Percentiles rank a stretch among this genome's conserved stretches.
Evolutionary conservation across 2,329 filamentous ascomycete species (phyloP).

Genomic region (Claviceps citrina): DNA sequence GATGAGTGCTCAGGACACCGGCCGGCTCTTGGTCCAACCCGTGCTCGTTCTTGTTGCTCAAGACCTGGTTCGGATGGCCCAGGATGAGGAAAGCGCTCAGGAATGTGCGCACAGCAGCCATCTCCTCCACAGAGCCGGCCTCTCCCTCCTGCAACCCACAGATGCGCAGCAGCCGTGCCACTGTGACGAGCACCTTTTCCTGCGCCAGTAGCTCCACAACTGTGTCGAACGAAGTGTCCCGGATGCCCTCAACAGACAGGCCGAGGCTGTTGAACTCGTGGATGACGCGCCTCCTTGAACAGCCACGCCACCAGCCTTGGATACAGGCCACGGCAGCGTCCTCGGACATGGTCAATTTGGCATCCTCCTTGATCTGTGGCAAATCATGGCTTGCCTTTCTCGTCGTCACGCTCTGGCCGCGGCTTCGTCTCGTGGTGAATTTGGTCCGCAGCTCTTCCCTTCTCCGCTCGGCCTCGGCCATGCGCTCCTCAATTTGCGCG

Average conservation of each 20-base stretch:
- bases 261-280: slow-evolving; percentile 50
- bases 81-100: slow-evolving; percentile 67
- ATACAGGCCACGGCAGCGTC: slow-evolving; percentile 50
- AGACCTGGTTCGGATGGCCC: slow-evolving; percentile 62
- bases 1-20: slow-evolving; percentile 14
- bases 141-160: slow-evolving; percentile 55
- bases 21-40: slow-evolving; percentile 40
- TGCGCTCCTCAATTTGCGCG: slow-evolving; percentile 62
- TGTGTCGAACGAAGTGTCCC: slow-evolving; percentile 57
- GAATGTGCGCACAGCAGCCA: slow-evolving; percentile 59
- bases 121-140: slow-evolving; percentile 47
- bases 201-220: slow-evolving; percentile 54
- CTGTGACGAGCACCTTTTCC: slow-evolving; percentile 48
- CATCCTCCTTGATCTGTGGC: slow-evolving; percentile 31
- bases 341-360: slow-evolving; percentile 31
- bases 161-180: slow-evolving; percentile 51
- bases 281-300: slow-evolving; percentile 42
- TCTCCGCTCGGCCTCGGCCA: slow-evolving; percentile 61
- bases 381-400: slow-evolving; percentile 34
- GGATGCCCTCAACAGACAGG: slow-evolving; percentile 54
- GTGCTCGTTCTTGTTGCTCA: slow-evolving; percentile 54
- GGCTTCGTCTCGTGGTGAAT: slow-evolving; percentile 34
- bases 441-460: slow-evolving; percentile 47
- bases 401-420: slow-evolving; percentile 35
- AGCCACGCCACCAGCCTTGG: slow-evolving; percentile 54